Conservation (phyloP, 169 alveolate genomes). For the Plasmodium inui region DNA sequence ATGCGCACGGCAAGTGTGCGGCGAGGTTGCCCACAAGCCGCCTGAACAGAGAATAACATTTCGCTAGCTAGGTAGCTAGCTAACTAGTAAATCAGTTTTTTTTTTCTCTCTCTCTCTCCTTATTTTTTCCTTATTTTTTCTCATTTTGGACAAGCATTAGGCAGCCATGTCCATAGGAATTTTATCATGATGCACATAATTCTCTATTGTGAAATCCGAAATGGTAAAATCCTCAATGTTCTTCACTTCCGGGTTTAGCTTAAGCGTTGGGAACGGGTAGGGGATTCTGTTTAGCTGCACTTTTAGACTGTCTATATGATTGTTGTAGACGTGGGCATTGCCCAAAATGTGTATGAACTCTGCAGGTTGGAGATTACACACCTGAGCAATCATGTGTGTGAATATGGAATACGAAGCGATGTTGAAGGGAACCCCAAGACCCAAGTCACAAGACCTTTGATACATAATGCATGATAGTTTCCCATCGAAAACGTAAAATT, state of each 20-base stretch:
- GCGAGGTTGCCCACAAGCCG: background rate
- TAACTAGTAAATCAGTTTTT: no score
- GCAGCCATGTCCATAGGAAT: conserved; percentile 94
- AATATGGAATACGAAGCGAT: conserved; percentile 97
- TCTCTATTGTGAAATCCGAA: conserved; percentile 92
- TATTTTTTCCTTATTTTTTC: no score
- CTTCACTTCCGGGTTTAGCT: conserved; percentile 88
- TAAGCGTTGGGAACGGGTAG: conserved; percentile 96
- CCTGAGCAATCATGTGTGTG: conserved; percentile 97
- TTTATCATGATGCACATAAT: conserved; percentile 92
- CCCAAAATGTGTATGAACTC: conserved; percentile 96
- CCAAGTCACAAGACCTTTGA: conserved; percentile 98
- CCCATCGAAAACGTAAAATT: conserved; percentile 94
- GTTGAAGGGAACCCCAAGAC: conserved; percentile 98
- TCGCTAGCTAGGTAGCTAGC: background rate
- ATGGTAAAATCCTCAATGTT: conserved; percentile 92
- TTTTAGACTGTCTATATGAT: conserved; percentile 94
- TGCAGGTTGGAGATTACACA: conserved; percentile 88
- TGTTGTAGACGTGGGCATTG: conserved; percentile 96
- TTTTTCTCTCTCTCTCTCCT: no score
- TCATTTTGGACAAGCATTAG: conserved; percentile 4
- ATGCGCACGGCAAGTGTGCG: background rate
- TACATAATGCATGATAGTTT: conserved; percentile 96
- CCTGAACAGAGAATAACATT: background rate
- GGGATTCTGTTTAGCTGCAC: conserved; percentile 94